These are phyloP conservation scores for Trichosporon sp. DNA, from an alignment of 1,284 basidiomycete species.

Conservation along the genomic window DNA sequence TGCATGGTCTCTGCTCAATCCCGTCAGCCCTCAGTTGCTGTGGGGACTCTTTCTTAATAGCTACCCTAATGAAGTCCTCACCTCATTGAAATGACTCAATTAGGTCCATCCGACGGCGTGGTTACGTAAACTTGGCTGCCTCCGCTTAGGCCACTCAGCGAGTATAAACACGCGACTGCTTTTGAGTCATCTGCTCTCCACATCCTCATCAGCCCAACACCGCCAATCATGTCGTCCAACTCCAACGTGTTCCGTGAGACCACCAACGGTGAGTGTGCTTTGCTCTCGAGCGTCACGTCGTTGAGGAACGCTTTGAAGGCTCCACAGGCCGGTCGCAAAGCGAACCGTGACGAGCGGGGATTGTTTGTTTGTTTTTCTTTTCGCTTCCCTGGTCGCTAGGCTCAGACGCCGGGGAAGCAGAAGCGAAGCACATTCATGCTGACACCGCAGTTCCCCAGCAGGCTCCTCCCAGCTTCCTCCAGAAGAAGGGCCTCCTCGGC, in stretches of 20 bases:
- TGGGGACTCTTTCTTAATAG: not conserved
- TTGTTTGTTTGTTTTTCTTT: not conserved
- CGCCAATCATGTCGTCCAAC: constrained; percentile 9
- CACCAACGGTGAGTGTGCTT: constrained; percentile 15
- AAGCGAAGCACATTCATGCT: not conserved
- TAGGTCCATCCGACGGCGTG: not conserved
- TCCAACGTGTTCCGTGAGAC: constrained; percentile 24
- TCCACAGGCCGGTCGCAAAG: not conserved
- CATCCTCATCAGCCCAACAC: not conserved
- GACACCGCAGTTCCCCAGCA: constrained; percentile 9
- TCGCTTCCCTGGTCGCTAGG: not conserved
- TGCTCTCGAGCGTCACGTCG: not conserved
- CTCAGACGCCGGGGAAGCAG: not conserved
- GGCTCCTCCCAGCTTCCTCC: constrained; percentile 35
- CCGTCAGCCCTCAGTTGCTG: no score
- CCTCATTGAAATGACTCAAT: not conserved
- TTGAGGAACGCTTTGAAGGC: not conserved
- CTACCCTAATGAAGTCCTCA: not conserved
- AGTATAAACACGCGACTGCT: constrained; percentile 24
- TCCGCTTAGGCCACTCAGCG: not conserved
- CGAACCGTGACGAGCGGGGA: not conserved
- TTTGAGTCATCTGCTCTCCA: constrained; percentile 8
- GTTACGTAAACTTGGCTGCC: constrained; percentile 13
- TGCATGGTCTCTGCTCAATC: no score
- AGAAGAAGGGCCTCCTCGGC: constrained; percentile 47